These are phyloP conservation scores for Phytophthora ohioensis DNA, from an alignment of 352 stramenopile genomes.

Conservation along the genomic window DNA sequence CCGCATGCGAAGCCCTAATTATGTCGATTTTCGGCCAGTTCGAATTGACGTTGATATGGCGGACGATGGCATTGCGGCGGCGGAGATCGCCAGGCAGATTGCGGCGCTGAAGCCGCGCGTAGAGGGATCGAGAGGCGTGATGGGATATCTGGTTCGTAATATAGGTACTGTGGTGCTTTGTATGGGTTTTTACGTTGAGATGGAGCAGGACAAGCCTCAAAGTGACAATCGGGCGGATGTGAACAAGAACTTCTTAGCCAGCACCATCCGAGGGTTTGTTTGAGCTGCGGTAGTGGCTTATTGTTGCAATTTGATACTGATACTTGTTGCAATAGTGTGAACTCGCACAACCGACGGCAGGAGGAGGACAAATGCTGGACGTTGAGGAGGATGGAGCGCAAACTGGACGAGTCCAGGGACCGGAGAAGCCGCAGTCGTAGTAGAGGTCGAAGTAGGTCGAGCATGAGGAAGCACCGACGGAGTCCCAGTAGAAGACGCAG, in stretches of 20 bases:
- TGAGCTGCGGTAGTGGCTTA: background rate
- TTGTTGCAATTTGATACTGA: background rate
- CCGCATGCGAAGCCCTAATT: too few relatives aligned
- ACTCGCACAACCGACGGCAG: conserved; percentile 70
- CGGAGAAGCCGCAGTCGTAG: conserved; percentile 34
- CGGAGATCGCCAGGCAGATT: conserved; percentile 52
- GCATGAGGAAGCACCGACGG: conserved; percentile 7
- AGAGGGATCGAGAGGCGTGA: conserved; percentile 46
- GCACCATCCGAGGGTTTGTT: conserved; percentile 68
- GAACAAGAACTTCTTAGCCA: conserved; percentile 74
- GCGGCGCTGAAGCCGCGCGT: conserved; percentile 43
- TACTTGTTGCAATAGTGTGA: conserved; percentile 41
- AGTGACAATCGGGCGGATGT: conserved; percentile 54
- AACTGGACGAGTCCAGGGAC: conserved; percentile 35
- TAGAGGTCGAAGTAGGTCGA: conserved; percentile 1
- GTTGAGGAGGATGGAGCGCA: conserved; percentile 48
- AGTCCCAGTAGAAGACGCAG: conserved; percentile 29
- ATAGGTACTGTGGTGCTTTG: background rate
- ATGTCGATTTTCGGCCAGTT: conserved; percentile 11
- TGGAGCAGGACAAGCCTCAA: conserved; percentile 33
- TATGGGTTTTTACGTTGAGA: background rate
- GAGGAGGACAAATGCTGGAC: conserved; percentile 75
- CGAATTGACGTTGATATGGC: conserved; percentile 12
- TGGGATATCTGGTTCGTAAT: conserved; percentile 60
- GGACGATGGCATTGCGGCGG: conserved; percentile 38